Conservation (phyloP, 768 basidiomycete genomes). For the Saitozyma sp. region DNA sequence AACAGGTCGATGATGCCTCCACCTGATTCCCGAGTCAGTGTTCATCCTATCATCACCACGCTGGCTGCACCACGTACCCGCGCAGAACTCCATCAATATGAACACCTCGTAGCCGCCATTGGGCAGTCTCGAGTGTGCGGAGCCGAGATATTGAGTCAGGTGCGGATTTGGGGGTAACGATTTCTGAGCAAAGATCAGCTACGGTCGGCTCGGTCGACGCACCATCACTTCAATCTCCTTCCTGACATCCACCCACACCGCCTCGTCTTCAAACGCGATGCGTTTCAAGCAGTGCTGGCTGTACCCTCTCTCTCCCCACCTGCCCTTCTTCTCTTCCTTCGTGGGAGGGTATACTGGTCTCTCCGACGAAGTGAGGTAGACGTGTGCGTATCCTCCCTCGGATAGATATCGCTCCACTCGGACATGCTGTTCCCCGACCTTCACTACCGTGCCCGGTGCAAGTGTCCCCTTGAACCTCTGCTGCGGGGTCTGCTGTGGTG, state of each 20-base stretch:
- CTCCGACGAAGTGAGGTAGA: constrained; percentile 87
- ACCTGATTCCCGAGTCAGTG: constrained; percentile 57
- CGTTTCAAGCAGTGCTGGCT: constrained; percentile 96
- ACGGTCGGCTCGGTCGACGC: constrained; percentile 25
- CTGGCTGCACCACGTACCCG: constrained; percentile 60
- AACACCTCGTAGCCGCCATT: constrained; percentile 91
- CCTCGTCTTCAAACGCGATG: constrained; percentile 86
- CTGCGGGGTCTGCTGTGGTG: constrained; percentile 24
- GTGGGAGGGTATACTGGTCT: constrained; percentile 63
- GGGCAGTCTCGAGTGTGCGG: constrained; percentile 80
- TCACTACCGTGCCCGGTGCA: constrained; percentile 74
- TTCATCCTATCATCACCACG: constrained; percentile 11
- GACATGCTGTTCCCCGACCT: constrained; percentile 77
- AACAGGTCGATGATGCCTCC: constrained; percentile 99
- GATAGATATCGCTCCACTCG: constrained; percentile 92
- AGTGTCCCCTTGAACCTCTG: constrained; percentile 53
- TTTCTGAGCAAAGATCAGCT: constrained; percentile 56
- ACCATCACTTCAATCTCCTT: constrained; percentile 99
- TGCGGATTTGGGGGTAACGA: constrained; percentile 89
- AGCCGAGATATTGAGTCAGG: constrained; percentile 93
- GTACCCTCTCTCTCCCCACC: constrained; percentile 64
- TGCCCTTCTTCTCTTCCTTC: constrained; percentile 27
- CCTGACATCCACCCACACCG: constrained; percentile 87
- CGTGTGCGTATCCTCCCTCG: constrained; percentile 98
- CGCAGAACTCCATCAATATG: constrained; percentile 97